These are phyloP conservation scores for Fusarium sp. DNA, from an alignment of 2,329 filamentous ascomycete genomes.

Conservation along the genomic window DNA sequence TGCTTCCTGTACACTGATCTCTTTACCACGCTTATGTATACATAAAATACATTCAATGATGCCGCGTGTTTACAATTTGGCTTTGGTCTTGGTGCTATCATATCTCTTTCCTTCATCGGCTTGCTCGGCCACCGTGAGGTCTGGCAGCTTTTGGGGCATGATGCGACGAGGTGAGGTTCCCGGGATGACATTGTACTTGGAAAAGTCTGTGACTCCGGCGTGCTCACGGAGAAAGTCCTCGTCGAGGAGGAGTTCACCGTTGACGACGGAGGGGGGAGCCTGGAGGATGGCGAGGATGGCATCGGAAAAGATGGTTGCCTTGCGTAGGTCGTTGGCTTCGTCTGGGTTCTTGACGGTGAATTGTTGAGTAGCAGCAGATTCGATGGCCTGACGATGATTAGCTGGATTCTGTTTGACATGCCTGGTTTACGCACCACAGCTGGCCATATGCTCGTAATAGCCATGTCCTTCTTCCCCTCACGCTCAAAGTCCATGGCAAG, in stretches of 20 bases:
- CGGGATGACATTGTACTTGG: constrained; percentile 76
- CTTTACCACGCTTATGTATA: constrained; percentile 13
- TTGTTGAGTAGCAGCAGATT: constrained; percentile 78
- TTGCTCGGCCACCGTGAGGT: constrained; percentile 80
- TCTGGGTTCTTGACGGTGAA: constrained; percentile 59
- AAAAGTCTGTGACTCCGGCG: constrained; percentile 76
- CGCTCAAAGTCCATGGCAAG: constrained; percentile 84
- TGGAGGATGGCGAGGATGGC: constrained; percentile 79
- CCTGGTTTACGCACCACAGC: constrained; percentile 67
- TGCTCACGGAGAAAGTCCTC: constrained; percentile 82
- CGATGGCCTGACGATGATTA: constrained; percentile 64
- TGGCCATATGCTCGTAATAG: constrained; percentile 86
- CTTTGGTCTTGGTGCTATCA: constrained; percentile 68
- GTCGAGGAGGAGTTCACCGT: constrained; percentile 79
- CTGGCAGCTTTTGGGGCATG: constrained; percentile 79
- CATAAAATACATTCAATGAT: constrained; percentile 20
- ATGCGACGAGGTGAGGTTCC: constrained; percentile 77
- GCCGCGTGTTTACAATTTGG: constrained; percentile 53
- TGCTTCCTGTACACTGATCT: constrained; percentile 32
- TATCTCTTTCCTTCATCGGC: constrained; percentile 80
- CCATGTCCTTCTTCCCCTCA: constrained; percentile 74
- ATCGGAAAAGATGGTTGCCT: constrained; percentile 81
- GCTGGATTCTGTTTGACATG: not conserved
- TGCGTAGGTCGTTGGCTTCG: constrained; percentile 71
- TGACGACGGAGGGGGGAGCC: constrained; percentile 71